Base-by-base conservation (phyloP, 2,329 filamentous ascomycete species). In the Epichloe typhina region DNA sequence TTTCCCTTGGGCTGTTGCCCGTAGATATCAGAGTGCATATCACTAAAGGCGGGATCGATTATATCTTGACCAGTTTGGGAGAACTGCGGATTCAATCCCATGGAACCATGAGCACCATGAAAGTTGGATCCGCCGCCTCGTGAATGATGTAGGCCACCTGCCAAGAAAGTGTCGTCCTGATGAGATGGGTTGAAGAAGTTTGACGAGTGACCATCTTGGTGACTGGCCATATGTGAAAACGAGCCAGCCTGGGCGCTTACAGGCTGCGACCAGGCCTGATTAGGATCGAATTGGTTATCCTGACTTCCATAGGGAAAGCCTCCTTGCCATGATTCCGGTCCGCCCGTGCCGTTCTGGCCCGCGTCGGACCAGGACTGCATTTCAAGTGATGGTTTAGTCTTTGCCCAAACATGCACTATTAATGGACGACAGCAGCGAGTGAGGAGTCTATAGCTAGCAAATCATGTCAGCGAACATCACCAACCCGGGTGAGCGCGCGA, bases 301-400 rank as follows among this genome's bases (percentile, higher is more conserved):
- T 66, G 65, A 35, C 58, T 55, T 38, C 59, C 49, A 46, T 65
- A 69, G 38, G 55, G 54, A 56, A 65, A 70, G 52, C 59, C 62
- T 45, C 60, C 52, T 51, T 64, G 61, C 68, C 68, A 70, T 40
- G 62, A 61, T 48, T 60, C 60, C 49, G 63, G 62, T 50, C 62
- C 65, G 51, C 67, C 64, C 48, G 63, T 57, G 57, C 66, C 67
- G 49, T 62, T 65, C 57, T 69, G 67, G 57, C 64, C 61, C 52
- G 62, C 57, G 51, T 61, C 61, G 40, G 66, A 56, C 68, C 68
- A 70, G 53, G 68, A 67, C 64, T 70, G 68, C 68, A 70, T 70
- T 54, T 60, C 63, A 60, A 52, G 44, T 52, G 56, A 53, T 55
- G 55, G 50, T 55, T 57, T 51, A 55, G 58, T 53, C 52, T 50